Conservation (phyloP, 169 alveolate species). For the Neospora caninum region DNA sequence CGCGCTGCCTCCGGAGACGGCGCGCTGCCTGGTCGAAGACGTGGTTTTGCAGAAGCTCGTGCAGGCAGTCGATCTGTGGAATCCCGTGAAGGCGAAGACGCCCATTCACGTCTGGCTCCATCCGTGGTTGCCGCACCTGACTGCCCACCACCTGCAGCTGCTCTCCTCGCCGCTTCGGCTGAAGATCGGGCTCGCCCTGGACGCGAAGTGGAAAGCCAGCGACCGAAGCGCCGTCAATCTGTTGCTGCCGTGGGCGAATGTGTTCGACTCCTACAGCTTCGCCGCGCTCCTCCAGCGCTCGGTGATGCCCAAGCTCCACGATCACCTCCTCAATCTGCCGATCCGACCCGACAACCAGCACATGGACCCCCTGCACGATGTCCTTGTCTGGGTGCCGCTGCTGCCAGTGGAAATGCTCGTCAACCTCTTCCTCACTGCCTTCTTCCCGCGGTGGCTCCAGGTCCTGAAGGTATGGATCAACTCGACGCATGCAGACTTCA, state of each 20-base stretch:
- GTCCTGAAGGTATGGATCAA: conserved; percentile 55
- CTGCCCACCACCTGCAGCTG: conserved; percentile 39
- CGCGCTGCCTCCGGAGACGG: conserved; percentile 11
- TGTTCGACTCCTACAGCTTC: conserved; percentile 54
- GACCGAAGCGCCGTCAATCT: conserved; percentile 69
- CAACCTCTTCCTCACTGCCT: conserved; percentile 25
- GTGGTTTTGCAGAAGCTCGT: conserved; percentile 47
- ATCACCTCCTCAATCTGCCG: conserved; percentile 44
- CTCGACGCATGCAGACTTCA: conserved; percentile 37
- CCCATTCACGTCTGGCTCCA: conserved; percentile 73
- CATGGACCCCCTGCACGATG: conserved; percentile 58
- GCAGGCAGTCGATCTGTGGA: conserved; percentile 65
- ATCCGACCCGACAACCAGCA: conserved; percentile 53
- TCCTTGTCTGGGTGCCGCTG: conserved; percentile 69
- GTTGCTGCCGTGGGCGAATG: conserved; percentile 71
- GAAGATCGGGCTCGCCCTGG: conserved; percentile 27
- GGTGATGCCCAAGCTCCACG: conserved; percentile 69
- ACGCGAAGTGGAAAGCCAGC: conserved; percentile 58
- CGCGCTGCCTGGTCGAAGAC: conserved; percentile 5
- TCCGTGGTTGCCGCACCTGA: conserved; percentile 71
- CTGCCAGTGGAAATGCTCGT: conserved; percentile 62
- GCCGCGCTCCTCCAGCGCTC: conserved; percentile 58
- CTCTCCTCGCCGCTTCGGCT: conserved; percentile 62
- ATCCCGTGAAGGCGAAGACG: conserved; percentile 51
- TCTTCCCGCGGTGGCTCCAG: conserved; percentile 57